Conservation (phyloP, 2,329 filamentous ascomycete species). For the Clarireedia homoeocarpa region DNA sequence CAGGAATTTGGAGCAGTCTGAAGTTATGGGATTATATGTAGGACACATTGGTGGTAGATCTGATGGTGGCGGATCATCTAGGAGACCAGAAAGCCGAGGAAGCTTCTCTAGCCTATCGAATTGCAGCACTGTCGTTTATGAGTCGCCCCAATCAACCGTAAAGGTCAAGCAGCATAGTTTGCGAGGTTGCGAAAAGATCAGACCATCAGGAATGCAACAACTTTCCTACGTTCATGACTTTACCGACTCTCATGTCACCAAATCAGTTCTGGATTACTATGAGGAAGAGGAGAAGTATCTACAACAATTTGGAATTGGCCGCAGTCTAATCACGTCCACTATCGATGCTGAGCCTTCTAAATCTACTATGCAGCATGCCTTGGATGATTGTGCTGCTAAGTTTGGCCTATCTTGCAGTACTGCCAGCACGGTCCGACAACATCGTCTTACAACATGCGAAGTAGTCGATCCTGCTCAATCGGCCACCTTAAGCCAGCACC, state of each 20-base stretch:
- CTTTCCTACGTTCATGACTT: constrained; percentile 24
- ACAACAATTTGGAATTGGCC: background rate
- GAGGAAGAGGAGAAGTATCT: constrained; percentile 16
- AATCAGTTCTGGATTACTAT: constrained; percentile 20
- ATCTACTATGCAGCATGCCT: background rate
- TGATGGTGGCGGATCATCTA: background rate
- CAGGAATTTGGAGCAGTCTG: too few relatives aligned
- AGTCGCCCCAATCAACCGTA: background rate
- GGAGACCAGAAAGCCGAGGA: background rate
- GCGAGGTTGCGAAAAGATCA: constrained; percentile 2
- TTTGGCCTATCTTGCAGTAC: background rate
- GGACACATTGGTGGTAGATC: too few relatives aligned
- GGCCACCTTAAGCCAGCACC: background rate
- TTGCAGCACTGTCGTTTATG: background rate
- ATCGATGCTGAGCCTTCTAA: background rate
- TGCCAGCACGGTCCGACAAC: background rate
- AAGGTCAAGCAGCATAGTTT: background rate
- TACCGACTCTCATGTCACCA: constrained; percentile 19
- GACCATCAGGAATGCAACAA: constrained; percentile 2
- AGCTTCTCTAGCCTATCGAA: background rate
- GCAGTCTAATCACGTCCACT: background rate
- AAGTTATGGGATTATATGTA: too few relatives aligned
- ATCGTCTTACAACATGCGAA: background rate
- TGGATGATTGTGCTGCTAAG: background rate
- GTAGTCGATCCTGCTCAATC: background rate